Evolutionary conservation across 441 rosid genomes (phyloP).

Genomic region (Mallotus repandus): DNA sequence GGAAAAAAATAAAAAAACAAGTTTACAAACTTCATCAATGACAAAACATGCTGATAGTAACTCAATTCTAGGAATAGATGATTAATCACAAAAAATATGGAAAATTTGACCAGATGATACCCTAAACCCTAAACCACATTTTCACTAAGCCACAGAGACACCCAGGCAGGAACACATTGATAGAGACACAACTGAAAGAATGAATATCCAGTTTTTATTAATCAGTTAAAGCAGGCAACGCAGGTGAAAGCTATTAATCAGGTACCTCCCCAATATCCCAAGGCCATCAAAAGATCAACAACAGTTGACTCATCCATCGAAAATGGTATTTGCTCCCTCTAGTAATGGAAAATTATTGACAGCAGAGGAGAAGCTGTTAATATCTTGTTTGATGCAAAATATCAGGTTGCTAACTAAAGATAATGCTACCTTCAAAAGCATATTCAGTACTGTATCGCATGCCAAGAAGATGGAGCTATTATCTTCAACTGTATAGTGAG

Average conservation of each 20-base stretch:
- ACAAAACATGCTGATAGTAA: not conserved
- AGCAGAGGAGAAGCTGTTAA: slow-evolving; percentile 6
- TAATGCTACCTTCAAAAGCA: slow-evolving; percentile 71
- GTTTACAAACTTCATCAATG: not conserved
- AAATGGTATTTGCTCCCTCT: slow-evolving; percentile 55
- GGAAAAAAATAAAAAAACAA: slow-evolving; percentile 14
- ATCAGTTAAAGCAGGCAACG: not conserved
- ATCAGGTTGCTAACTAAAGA: slow-evolving; percentile 14
- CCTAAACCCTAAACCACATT: too few relatives aligned
- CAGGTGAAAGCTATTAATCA: not conserved
- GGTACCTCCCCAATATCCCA: slow-evolving; percentile 77
- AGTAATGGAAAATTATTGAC: slow-evolving; percentile 17
- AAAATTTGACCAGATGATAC: not conserved
- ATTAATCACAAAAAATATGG: too few relatives aligned
- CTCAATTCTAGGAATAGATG: too few relatives aligned
- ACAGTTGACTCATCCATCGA: slow-evolving; percentile 42
- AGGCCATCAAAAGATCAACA: slow-evolving; percentile 55
- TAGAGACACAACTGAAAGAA: not conserved
- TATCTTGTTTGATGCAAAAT: slow-evolving; percentile 3
- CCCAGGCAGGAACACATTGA: not conserved
- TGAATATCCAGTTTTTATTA: not conserved
- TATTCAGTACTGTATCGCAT: slow-evolving; percentile 79
- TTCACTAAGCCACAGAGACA: not conserved
- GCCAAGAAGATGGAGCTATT: slow-evolving; percentile 66
- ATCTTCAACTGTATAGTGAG: slow-evolving; percentile 38